Percentiles rank a stretch among this genome's conserved stretches.
These are phyloP conservation scores for Cynara cardunculus DNA, from an alignment of 129 eudicot species.

Conservation along the genomic window DNA sequence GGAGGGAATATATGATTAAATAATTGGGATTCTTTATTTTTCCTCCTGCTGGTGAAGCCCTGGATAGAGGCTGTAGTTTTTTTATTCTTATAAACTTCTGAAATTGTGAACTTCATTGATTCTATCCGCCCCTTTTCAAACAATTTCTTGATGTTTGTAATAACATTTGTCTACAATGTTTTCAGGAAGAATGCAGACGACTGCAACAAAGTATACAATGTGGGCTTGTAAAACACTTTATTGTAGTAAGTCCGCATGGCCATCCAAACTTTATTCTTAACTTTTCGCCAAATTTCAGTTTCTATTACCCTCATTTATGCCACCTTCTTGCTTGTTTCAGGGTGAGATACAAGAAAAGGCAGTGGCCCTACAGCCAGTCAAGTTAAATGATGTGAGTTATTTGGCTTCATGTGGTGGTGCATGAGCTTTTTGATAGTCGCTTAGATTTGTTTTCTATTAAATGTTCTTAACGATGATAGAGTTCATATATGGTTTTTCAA, in stretches of 20 bases:
- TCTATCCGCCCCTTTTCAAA: neutral
- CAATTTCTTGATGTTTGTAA: neutral
- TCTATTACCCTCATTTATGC: neutral
- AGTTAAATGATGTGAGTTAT: conserved; percentile 69
- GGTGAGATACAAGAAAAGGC: conserved; percentile 90
- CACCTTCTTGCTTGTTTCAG: conserved; percentile 36
- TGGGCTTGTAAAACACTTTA: conserved; percentile 78
- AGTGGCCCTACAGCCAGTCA: conserved; percentile 59
- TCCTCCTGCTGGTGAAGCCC: neutral
- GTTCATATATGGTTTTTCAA: neutral
- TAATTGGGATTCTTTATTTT: neutral
- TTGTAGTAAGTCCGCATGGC: conserved; percentile 62
- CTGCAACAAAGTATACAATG: conserved; percentile 79
- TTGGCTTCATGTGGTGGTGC: neutral
- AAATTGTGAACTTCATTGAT: neutral
- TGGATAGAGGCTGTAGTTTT: neutral
- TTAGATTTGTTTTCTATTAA: neutral
- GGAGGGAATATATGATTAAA: neutral
- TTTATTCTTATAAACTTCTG: neutral
- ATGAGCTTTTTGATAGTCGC: neutral
- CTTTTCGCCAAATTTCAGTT: neutral
- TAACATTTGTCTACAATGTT: conserved; percentile 10
- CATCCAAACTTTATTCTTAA: neutral
- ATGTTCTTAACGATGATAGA: neutral
- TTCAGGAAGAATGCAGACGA: conserved; percentile 94